Percentiles rank a stretch among this genome's conserved stretches.
These are phyloP conservation scores for Pelargonium australe DNA, from an alignment of 441 rosid genomes.

Conservation along the genomic window DNA sequence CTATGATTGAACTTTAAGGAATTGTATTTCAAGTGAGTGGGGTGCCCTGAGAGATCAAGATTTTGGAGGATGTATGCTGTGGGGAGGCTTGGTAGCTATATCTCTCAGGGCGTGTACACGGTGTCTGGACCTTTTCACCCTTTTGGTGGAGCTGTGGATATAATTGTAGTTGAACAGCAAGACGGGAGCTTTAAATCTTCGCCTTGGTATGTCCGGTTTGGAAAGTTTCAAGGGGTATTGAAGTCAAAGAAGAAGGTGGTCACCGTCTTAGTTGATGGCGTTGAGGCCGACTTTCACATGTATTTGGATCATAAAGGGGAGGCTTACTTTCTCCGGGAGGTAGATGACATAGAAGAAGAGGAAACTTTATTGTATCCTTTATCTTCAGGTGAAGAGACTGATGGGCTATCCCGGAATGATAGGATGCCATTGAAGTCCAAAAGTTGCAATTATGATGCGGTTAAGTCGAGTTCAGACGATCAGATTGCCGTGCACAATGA, in stretches of 20 bases:
- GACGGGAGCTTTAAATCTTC: constrained; percentile 91
- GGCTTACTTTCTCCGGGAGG: constrained; percentile 80
- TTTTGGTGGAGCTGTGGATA: constrained; percentile 97
- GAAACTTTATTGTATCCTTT: constrained; percentile 39
- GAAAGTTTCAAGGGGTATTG: constrained; percentile 96
- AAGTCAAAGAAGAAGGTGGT: constrained; percentile 63
- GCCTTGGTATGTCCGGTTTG: constrained; percentile 93
- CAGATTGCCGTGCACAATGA: constrained; percentile 28
- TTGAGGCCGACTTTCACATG: constrained; percentile 70
- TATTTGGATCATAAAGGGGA: constrained; percentile 82
- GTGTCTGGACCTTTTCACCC: constrained; percentile 92
- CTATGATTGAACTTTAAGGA: constrained; percentile 25
- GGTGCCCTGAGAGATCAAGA: constrained; percentile 19
- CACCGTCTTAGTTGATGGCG: constrained; percentile 64
- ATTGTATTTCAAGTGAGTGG: constrained; percentile 16
- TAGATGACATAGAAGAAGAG: constrained; percentile 40
- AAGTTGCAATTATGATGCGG: constrained; percentile 44
- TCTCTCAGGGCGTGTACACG: constrained; percentile 73
- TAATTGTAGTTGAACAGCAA: constrained; percentile 85
- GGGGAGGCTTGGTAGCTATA: constrained; percentile 79
- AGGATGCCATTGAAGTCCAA: constrained; percentile 45
- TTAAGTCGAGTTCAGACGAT: constrained; percentile 21
- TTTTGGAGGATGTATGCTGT: constrained; percentile 58
- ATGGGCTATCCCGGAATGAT: constrained; percentile 26
- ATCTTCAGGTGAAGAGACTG: constrained; percentile 60